Evolutionary conservation across 2,329 filamentous ascomycete species (phyloP).

Genomic region (Hypoxylon sp.): DNA sequence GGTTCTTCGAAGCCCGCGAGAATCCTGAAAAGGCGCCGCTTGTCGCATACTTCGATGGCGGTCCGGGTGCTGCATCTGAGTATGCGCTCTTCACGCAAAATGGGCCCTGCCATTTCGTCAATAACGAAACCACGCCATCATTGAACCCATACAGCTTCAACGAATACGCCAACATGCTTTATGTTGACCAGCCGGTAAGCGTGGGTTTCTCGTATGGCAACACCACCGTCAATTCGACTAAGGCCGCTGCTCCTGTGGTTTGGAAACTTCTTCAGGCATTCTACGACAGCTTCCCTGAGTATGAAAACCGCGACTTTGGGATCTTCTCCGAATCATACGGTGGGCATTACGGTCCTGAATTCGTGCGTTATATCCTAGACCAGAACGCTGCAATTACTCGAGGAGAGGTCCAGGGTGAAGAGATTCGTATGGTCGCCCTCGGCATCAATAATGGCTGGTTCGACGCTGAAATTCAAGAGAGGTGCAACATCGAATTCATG

Average conservation of each 20-base stretch:
- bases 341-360: constrained; percentile 72
- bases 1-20: constrained; percentile 57
- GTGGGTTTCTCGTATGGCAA: constrained; percentile 61
- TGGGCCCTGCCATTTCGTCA: constrained; percentile 62
- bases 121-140: constrained; percentile 56
- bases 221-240: constrained; percentile 58
- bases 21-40: constrained; percentile 54
- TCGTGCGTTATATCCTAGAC: constrained; percentile 68
- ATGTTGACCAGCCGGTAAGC: constrained; percentile 58
- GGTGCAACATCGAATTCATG: constrained; percentile 53
- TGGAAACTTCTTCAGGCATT: constrained; percentile 73
- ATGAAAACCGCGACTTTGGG: constrained; percentile 70
- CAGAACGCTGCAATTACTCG: constrained; percentile 68
- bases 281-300: constrained; percentile 74
- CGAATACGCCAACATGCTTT: constrained; percentile 61
- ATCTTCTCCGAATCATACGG: constrained; percentile 71
- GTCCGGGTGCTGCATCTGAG: constrained; percentile 59
- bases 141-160: constrained; percentile 63
- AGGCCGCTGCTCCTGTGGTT: constrained; percentile 64
- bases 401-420: constrained; percentile 56
- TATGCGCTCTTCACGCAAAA: constrained; percentile 61
- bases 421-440: constrained; percentile 54
- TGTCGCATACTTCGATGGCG: constrained; percentile 59
- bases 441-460: constrained; percentile 56
- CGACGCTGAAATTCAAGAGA: constrained; percentile 44